phyloP scores from a whole-genome alignment of 1,139 yeast genomes.

The Hemisphaericaspora subhashii region DNA sequence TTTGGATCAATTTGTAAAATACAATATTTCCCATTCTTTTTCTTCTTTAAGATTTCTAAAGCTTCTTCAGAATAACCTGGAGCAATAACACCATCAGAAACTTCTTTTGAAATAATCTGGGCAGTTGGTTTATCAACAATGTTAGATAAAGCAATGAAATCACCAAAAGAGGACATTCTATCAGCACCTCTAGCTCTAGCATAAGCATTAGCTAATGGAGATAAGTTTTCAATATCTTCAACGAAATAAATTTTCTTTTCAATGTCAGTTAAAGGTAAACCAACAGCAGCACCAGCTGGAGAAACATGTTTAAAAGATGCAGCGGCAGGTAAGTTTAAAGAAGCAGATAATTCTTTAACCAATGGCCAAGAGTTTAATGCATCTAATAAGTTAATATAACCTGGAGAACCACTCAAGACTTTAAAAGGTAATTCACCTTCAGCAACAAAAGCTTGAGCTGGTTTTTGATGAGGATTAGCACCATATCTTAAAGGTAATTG shows the following conservation, averaged over 20 bases:
- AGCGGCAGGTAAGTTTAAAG: slow-evolving; percentile 95
- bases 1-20: slow-evolving; percentile 94
- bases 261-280: slow-evolving; percentile 82
- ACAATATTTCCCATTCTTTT: slow-evolving; percentile 97
- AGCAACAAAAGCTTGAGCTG: slow-evolving; percentile 93
- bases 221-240: slow-evolving; percentile 87
- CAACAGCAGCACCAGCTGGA: slow-evolving; percentile 99
- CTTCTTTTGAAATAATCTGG: slow-evolving; percentile 94
- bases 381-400: slow-evolving; percentile 93
- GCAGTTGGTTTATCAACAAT: slow-evolving; percentile 97
- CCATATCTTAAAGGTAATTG: slow-evolving; percentile 97
- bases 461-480: slow-evolving; percentile 98
- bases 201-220: slow-evolving; percentile 96
- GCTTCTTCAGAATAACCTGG: slow-evolving; percentile 96
- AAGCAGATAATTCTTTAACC: slow-evolving; percentile 93
- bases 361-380: slow-evolving; percentile 98
- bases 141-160: slow-evolving; percentile 94
- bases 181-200: slow-evolving; percentile 99
- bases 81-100: slow-evolving; percentile 97
- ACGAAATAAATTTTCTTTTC: slow-evolving; percentile 97
- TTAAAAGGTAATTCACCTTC: slow-evolving; percentile 90
- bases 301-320: slow-evolving; percentile 98
- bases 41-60: slow-evolving; percentile 78
- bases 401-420: slow-evolving; percentile 93
- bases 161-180: slow-evolving; percentile 99